Evolutionary conservation across 2,329 filamentous ascomycete genomes (phyloP).

Genomic region (Dactylellina leptospora): DNA sequence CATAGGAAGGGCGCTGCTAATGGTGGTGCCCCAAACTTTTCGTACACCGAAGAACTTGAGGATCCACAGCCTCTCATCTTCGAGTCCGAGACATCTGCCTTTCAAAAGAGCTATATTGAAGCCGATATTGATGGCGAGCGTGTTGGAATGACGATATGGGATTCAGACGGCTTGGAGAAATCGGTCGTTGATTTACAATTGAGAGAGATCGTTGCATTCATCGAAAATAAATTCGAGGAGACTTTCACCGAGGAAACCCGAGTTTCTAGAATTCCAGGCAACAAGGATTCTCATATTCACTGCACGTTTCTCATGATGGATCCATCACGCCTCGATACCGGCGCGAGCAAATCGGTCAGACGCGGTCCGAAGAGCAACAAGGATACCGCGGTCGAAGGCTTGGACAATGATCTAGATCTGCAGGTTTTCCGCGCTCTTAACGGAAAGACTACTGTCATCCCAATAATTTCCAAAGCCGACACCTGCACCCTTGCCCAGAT

Average conservation of each 20-base stretch:
- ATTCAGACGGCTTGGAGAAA: constrained; percentile 93
- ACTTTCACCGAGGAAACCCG: constrained; percentile 98
- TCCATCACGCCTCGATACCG: constrained; percentile 82
- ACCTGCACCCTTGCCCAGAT: constrained; percentile 96
- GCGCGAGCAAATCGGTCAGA: constrained; percentile 68
- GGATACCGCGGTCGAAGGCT: constrained; percentile 64
- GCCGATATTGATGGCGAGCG: constrained; percentile 93
- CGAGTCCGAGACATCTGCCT: constrained; percentile 61
- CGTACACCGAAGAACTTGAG: constrained; percentile 53
- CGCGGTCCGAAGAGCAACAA: constrained; percentile 63
- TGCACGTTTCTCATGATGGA: constrained; percentile 93
- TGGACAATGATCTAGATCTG: constrained; percentile 89
- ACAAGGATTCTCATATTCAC: constrained; percentile 96
- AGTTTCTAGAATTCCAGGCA: constrained; percentile 88
- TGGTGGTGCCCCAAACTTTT: constrained; percentile 21
- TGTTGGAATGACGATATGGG: constrained; percentile 92
- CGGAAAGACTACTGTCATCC: constrained; percentile 93
- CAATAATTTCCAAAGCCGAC: constrained; percentile 94
- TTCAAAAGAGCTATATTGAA: constrained; percentile 80
- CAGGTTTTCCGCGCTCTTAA: constrained; percentile 86
- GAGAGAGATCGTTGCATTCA: constrained; percentile 86
- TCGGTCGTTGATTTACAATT: constrained; percentile 94
- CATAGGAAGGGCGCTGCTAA: constrained; percentile 63
- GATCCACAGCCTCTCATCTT: constrained; percentile 33
- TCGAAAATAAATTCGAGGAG: constrained; percentile 98